Percentiles rank a stretch among this genome's conserved stretches.
Conservation (phyloP, 441 rosid species). For the Brassica balearica region DNA sequence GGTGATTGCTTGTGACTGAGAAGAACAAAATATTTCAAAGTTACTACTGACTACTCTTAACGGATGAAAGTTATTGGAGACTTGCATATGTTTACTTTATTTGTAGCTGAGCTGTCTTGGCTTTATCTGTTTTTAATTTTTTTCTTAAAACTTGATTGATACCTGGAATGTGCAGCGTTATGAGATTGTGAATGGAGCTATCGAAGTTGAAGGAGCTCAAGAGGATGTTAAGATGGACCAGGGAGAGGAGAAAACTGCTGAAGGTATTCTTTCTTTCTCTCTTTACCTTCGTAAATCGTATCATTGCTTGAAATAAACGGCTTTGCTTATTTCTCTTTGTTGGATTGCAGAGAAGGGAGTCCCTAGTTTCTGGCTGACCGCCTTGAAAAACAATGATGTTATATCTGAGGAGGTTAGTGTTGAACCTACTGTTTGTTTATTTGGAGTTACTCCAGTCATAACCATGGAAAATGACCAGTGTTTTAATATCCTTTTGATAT, state of each 20-base stretch:
- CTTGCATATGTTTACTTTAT: not conserved
- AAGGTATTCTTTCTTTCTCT: constrained; percentile 51
- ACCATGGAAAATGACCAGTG: not conserved
- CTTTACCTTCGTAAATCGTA: constrained; percentile 1
- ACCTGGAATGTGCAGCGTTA: constrained; percentile 69
- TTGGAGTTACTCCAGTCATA: not conserved
- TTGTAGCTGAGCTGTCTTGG: not conserved
- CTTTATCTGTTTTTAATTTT: not conserved
- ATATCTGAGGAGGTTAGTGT: constrained; percentile 74
- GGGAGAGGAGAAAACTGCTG: constrained; percentile 64
- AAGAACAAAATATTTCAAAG: not conserved
- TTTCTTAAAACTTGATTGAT: constrained; percentile 16
- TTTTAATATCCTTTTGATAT: constrained; percentile 10
- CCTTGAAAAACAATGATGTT: constrained; percentile 86
- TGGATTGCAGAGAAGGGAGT: constrained; percentile 80
- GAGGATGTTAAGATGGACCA: constrained; percentile 56
- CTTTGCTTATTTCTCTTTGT: constrained; percentile 18
- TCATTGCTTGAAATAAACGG: not conserved
- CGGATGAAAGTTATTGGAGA: not conserved
- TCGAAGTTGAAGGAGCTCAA: constrained; percentile 60
- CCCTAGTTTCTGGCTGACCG: constrained; percentile 85
- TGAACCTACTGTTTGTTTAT: constrained; percentile 11
- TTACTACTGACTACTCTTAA: not conserved
- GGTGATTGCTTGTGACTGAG: constrained; percentile 47
- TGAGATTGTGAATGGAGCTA: constrained; percentile 83